These are phyloP conservation scores for Thielaviopsis cerberus DNA, from an alignment of 2,329 filamentous ascomycete genomes.

Conservation along the genomic window DNA sequence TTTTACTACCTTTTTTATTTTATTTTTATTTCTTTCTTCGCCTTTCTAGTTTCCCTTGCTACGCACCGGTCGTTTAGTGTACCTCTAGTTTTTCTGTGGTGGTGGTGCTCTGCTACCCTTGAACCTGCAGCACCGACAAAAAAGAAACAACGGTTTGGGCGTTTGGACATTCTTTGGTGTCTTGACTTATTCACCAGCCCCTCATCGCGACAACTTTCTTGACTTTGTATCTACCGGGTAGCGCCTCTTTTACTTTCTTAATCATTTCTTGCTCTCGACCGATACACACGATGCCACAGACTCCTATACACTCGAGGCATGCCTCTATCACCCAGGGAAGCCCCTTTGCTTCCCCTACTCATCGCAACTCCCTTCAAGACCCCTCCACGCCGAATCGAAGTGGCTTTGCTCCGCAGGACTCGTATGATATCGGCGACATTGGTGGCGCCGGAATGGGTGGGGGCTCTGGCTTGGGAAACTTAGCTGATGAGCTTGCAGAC, in stretches of 20 bases:
- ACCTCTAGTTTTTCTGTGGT: not conserved
- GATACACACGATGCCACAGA: conserved; percentile 25
- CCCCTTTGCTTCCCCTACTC: conserved; percentile 9
- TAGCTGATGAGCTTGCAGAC: conserved; percentile 66
- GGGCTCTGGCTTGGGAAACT: conserved; percentile 49
- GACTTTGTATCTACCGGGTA: not conserved
- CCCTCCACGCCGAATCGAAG: conserved; percentile 29
- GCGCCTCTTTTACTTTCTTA: not conserved
- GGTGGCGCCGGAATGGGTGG: conserved; percentile 20
- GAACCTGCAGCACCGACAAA: not conserved
- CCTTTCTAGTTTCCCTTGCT: not conserved
- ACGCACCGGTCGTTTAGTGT: not conserved
- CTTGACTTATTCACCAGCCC: not conserved
- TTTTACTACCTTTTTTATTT: no score
- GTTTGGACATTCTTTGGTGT: not conserved
- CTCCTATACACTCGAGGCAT: conserved; percentile 40
- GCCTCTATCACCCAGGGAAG: conserved; percentile 32
- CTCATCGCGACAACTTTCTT: not conserved
- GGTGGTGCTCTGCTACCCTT: not conserved
- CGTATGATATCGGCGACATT: conserved; percentile 28
- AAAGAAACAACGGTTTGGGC: not conserved
- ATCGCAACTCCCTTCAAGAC: conserved; percentile 31
- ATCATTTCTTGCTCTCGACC: not conserved
- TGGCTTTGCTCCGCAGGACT: conserved; percentile 31
- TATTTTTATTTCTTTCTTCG: not conserved